These are phyloP conservation scores for Tuber brumale DNA, from an alignment of 495 filamentous ascomycete genomes.

Conservation along the genomic window DNA sequence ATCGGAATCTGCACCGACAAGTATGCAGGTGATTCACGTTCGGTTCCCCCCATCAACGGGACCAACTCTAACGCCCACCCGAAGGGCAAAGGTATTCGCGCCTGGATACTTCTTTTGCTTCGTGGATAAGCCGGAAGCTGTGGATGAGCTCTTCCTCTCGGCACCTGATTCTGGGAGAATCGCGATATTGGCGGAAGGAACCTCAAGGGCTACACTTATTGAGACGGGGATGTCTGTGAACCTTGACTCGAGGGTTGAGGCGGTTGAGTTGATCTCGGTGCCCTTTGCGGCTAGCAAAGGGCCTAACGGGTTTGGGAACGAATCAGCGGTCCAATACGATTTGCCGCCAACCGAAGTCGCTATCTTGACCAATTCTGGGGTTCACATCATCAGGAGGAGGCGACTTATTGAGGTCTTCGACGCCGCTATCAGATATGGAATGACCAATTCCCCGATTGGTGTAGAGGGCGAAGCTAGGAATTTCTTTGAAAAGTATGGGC, in stretches of 20 bases:
- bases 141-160: constrained; percentile 72
- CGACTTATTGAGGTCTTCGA: constrained; percentile 92
- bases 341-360: constrained; percentile 72
- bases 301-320: constrained; percentile 85
- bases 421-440: constrained; percentile 61
- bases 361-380: constrained; percentile 79
- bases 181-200: constrained; percentile 52
- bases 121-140: constrained; percentile 42
- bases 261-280: constrained; percentile 65
- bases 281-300: constrained; percentile 61
- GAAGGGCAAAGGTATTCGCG: constrained; percentile 46
- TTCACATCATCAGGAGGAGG: constrained; percentile 74
- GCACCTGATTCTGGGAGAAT: constrained; percentile 80
- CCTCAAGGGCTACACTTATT: constrained; percentile 46
- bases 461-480: constrained; percentile 76
- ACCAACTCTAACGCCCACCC: constrained; percentile 35
- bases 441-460: constrained; percentile 45
- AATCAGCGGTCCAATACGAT: constrained; percentile 90
- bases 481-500: constrained; percentile 76
- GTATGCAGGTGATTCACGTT: constrained; percentile 93
- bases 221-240: constrained; percentile 73
- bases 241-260: constrained; percentile 63
- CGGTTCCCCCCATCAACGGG: constrained; percentile 67
- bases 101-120: constrained; percentile 83
- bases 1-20: constrained; percentile 66